phyloP scores from a whole-genome alignment of 257 asterid species.

The Echium plantagineum region DNA sequence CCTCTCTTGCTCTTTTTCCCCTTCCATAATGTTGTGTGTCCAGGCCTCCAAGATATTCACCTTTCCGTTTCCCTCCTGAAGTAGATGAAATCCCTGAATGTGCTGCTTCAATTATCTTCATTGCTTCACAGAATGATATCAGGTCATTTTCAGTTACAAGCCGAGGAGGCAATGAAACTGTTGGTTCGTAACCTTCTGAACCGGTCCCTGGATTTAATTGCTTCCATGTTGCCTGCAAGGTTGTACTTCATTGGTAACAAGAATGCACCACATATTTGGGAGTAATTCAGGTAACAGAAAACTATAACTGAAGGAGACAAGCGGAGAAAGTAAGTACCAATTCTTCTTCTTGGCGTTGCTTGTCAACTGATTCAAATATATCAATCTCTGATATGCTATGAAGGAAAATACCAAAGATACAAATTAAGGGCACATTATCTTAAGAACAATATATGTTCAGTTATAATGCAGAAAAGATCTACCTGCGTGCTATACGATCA shows the following conservation, averaged over 20 bases:
- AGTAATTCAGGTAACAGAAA: neutral
- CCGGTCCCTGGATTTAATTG: conserved; percentile 33
- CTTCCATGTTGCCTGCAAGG: conserved; percentile 63
- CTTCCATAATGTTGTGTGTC: conserved; percentile 97
- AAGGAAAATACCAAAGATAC: conserved; percentile 12
- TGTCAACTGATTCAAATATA: conserved; percentile 80
- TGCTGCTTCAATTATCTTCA: conserved; percentile 66
- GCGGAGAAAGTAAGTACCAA: conserved; percentile 40
- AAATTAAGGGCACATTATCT: neutral
- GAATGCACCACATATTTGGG: conserved; percentile 2
- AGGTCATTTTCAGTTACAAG: conserved; percentile 75
- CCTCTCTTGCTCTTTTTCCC: conserved; percentile 99
- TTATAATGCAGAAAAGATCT: conserved; percentile 7
- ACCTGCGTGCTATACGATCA: conserved; percentile 96
- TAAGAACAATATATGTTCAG: neutral
- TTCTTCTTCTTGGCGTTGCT: conserved; percentile 66
- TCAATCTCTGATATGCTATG: conserved; percentile 91
- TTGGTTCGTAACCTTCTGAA: conserved; percentile 34
- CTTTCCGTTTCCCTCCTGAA: conserved; percentile 64
- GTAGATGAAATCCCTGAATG: conserved; percentile 30
- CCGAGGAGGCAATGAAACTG: conserved; percentile 80
- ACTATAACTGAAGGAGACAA: conserved; percentile 1
- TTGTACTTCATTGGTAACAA: conserved; percentile 7
- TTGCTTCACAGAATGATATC: conserved; percentile 67
- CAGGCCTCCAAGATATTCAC: conserved; percentile 72